Evolutionary conservation across 352 stramenopile genomes (phyloP).

Genomic region (Phytophthora cajani): DNA sequence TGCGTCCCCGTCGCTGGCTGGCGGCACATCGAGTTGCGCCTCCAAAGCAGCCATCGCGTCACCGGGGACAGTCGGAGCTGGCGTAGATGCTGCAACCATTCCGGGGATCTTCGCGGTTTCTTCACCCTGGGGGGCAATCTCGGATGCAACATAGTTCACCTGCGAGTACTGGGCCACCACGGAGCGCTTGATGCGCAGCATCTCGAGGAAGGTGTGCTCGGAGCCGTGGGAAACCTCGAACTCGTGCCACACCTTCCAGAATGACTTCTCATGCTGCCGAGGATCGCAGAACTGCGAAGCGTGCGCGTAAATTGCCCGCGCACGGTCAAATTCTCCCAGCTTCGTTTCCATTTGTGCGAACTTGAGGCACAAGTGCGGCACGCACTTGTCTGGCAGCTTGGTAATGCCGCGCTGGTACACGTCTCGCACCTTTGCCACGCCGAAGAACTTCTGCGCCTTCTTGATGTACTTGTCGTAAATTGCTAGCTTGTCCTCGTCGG

Average conservation of each 20-base stretch:
- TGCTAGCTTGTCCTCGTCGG: conserved; percentile 91
- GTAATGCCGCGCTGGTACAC: conserved; percentile 97
- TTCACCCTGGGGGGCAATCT: conserved; percentile 69
- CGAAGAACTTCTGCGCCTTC: conserved; percentile 96
- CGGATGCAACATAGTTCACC: conserved; percentile 97
- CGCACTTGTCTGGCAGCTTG: conserved; percentile 91
- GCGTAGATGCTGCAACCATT: conserved; percentile 65
- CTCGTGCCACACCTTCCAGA: conserved; percentile 97
- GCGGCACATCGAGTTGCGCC: conserved; percentile 57
- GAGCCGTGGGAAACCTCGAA: conserved; percentile 96
- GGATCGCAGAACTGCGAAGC: conserved; percentile 98
- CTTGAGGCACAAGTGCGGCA: conserved; percentile 94
- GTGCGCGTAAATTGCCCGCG: conserved; percentile 95
- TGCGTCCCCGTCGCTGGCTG: conserved; percentile 34
- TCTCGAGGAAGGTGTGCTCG: conserved; percentile 99
- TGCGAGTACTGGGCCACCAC: conserved; percentile 96
- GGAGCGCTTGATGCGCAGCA: conserved; percentile 98
- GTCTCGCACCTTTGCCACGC: conserved; percentile 95
- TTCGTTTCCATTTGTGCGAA: conserved; percentile 97
- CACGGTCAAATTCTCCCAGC: conserved; percentile 97
- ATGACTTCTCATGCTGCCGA: conserved; percentile 90
- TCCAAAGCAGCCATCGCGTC: conserved; percentile 92
- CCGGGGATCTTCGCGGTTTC: conserved; percentile 38
- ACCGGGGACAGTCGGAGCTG: conserved; percentile 44
- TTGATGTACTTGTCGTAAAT: conserved; percentile 96